phyloP scores from a whole-genome alignment of 805 yeast genomes.

The Peterozyma toletana region DNA sequence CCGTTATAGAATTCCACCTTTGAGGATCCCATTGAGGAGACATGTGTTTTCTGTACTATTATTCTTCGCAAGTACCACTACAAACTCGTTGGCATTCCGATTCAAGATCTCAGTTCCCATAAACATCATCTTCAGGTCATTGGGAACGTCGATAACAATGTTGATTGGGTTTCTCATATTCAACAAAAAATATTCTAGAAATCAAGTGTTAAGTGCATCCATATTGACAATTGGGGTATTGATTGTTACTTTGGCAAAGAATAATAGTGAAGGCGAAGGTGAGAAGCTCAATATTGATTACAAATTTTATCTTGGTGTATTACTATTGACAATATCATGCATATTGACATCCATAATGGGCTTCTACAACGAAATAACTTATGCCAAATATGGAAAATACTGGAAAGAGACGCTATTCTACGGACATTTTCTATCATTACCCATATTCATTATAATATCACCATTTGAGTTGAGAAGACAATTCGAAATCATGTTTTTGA shows the following conservation, averaged over 20 bases:
- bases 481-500: neutral
- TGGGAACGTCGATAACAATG: conserved; percentile 59
- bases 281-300: conserved; percentile 5
- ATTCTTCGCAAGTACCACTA: conserved; percentile 41
- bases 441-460: conserved; percentile 36
- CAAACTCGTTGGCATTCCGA: conserved; percentile 53
- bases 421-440: conserved; percentile 48
- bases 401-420: conserved; percentile 66
- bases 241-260: conserved; percentile 22
- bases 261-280: neutral
- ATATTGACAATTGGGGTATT: conserved; percentile 51
- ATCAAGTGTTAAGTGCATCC: conserved; percentile 43
- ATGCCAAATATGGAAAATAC: conserved; percentile 40
- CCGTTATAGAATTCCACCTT: conserved; percentile 22
- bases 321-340: conserved; percentile 38
- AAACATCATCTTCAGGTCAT: conserved; percentile 60
- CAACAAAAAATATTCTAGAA: conserved; percentile 31
- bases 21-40: conserved; percentile 32
- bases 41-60: conserved; percentile 41
- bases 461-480: conserved; percentile 3
- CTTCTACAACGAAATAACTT: conserved; percentile 46
- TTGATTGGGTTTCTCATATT: conserved; percentile 41
- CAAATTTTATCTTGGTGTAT: conserved; percentile 23
- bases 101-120: conserved; percentile 56
- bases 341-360: conserved; percentile 50